These are phyloP conservation scores for Bimuria novae-zelandiae DNA, from an alignment of 2,329 filamentous ascomycete species.

Conservation along the genomic window DNA sequence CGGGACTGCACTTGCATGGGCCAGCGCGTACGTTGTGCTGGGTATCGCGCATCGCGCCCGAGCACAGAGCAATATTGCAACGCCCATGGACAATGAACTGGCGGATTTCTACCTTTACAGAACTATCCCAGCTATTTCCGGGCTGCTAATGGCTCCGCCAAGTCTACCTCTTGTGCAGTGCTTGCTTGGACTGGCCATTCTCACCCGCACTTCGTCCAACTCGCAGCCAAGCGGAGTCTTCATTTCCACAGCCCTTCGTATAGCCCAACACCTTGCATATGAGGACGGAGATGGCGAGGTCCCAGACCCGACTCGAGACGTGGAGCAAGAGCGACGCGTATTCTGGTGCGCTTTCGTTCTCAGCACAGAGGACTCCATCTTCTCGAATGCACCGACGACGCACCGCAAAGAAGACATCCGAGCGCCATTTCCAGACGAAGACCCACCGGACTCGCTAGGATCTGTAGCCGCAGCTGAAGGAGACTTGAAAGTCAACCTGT, in stretches of 20 bases:
- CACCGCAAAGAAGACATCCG: slow-evolving; percentile 26
- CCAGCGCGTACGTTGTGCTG: slow-evolving; percentile 28
- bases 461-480: slow-evolving; percentile 27
- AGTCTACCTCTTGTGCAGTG: slow-evolving; percentile 30
- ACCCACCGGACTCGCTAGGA: slow-evolving; percentile 19
- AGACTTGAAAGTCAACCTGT: slow-evolving; percentile 27
- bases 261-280: slow-evolving; percentile 28
- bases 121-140: slow-evolving; percentile 17
- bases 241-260: slow-evolving; percentile 27
- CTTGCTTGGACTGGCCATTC: slow-evolving; percentile 23
- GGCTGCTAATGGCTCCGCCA: slow-evolving; percentile 23
- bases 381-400: slow-evolving; percentile 22
- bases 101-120: slow-evolving; percentile 27
- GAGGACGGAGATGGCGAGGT: slow-evolving; percentile 11
- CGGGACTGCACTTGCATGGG: slow-evolving; percentile 29
- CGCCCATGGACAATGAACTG: slow-evolving; percentile 23
- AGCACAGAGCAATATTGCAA: slow-evolving; percentile 27
- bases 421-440: slow-evolving; percentile 15
- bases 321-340: slow-evolving; percentile 26
- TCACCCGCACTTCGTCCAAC: slow-evolving; percentile 19
- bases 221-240: slow-evolving; percentile 23
- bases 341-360: slow-evolving; percentile 33
- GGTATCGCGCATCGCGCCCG: slow-evolving; percentile 31
- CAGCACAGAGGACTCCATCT: slow-evolving; percentile 22
- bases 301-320: slow-evolving; percentile 7